Evolutionary conservation across 2,329 filamentous ascomycete species (phyloP), one percentile per base, ranked within the genome.

Genomic region (Aspergillus chevalieri): DNA sequence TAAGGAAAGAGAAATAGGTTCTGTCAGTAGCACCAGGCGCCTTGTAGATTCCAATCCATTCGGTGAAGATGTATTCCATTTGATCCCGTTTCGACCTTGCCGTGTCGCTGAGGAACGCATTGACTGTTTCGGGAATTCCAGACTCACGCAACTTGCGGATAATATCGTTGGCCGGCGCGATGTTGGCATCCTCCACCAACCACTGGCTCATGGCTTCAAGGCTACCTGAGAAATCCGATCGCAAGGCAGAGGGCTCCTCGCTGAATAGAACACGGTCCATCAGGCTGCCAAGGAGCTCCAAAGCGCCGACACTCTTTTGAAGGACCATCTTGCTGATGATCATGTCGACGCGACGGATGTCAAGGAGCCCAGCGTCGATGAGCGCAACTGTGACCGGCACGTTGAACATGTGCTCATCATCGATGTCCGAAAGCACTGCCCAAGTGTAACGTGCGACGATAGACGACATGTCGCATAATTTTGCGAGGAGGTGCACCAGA

Each of bases 31-130:
- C 82, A 57, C 85, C 83, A n/a, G 83, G 80, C 59, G 89, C 88
- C 67, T 86, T 86, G 72, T 80, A 86, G 6, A 96, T 79, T 52
- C 86, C 84, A 24, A 92, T 81, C 93, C 93, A 98, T 72, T 98
- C 93, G 41, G 92, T 90, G 62, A 98, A 96, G 17, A 96, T 80
- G 65, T 98, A 97, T 59, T 94, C 89, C 71, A 95, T 83, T 66
- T 96, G 89, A 53, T 95, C 89, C 54, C 84, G 82, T 57, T 84
- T 84, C 28, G 81, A 76, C 36, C 73, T 67, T 14, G 75, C 70
- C 45, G 82, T 78, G 49, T 85, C 81, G 19, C 78, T 81, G 26
- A 76, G 71, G 47, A 77, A 68, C 48, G 77, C 68, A 56, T 78
- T 75, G 46, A 74, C 65, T 73, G 79, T 71, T 74, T 89, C 66